Evolutionary conservation across 352 stramenopile genomes (phyloP).

Genomic region (Elongisporangium undulatum): DNA sequence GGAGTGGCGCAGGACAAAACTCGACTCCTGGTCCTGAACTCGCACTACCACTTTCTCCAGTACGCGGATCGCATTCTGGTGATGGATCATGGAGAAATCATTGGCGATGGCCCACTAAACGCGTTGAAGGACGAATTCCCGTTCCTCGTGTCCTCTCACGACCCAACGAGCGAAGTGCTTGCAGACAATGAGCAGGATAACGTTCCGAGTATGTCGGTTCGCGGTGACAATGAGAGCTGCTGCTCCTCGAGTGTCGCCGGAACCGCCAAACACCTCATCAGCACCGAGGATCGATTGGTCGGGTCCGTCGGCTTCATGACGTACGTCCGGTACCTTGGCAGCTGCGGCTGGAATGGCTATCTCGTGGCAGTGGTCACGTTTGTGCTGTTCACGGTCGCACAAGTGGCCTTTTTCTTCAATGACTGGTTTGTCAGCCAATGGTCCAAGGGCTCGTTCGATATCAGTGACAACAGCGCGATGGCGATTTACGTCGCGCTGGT

Average conservation of each 20-base stretch:
- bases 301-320: conserved; percentile 32
- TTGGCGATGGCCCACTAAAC: conserved; percentile 70
- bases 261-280: conserved; percentile 25
- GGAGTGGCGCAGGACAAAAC: conserved; percentile 54
- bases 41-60: conserved; percentile 85
- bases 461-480: conserved; percentile 30
- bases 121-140: conserved; percentile 46
- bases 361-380: conserved; percentile 7
- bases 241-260: too few relatives aligned
- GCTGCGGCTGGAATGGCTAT: conserved; percentile 20
- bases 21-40: conserved; percentile 91
- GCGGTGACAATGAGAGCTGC: too few relatives aligned
- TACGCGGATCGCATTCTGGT: conserved; percentile 53
- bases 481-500: conserved; percentile 35
- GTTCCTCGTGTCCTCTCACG: too few relatives aligned
- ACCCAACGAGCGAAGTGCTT: too few relatives aligned
- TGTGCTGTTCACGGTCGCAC: conserved; percentile 4
- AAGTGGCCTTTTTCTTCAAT: conserved; percentile 11
- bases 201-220: too few relatives aligned
- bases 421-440: conserved; percentile 28
- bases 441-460: conserved; percentile 18
- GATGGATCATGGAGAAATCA: conserved; percentile 69
- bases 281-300: conserved; percentile 32
- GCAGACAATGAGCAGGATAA: too few relatives aligned
- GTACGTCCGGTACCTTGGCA: conserved; percentile 45